Evolutionary conservation across 164 flowering plant species (phyloP).

Genomic region (Echeveria elegans): DNA sequence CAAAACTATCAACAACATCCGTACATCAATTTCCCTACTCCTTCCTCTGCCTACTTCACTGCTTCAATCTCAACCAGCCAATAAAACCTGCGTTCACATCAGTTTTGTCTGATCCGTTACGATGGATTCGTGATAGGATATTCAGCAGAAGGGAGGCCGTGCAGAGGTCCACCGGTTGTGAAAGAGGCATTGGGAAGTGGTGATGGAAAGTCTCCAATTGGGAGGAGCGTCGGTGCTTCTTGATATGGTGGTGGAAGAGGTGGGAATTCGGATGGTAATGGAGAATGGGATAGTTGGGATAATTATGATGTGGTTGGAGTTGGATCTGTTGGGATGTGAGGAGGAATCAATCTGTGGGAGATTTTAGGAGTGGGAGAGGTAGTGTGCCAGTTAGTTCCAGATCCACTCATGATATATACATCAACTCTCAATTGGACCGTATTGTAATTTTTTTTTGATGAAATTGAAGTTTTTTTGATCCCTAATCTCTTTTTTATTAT

Average conservation of each 20-base stretch:
- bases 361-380: constrained; percentile 36
- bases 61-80: too few relatives aligned
- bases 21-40: too few relatives aligned
- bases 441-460: too few relatives aligned
- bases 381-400: constrained; percentile 45
- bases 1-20: too few relatives aligned
- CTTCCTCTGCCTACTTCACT: too few relatives aligned
- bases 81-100: too few relatives aligned
- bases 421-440: constrained; percentile 24
- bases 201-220: constrained; percentile 35
- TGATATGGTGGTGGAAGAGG: constrained; percentile 25
- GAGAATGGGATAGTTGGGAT: constrained; percentile 89
- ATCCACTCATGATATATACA: constrained; percentile 68
- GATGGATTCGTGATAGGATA: constrained; percentile 98
- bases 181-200: constrained; percentile 35
- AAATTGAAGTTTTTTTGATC: too few relatives aligned
- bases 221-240: constrained; percentile 23
- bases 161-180: constrained; percentile 69
- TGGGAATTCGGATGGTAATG: too few relatives aligned
- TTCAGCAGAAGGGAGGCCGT: constrained; percentile 80
- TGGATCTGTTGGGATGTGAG: constrained; percentile 36
- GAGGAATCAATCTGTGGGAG: constrained; percentile 64
- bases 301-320: constrained; percentile 34
- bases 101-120: constrained; percentile 95
- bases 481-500: too few relatives aligned